Conservation (phyloP, 345 rosid species). For the Citropsis articulata region DNA sequence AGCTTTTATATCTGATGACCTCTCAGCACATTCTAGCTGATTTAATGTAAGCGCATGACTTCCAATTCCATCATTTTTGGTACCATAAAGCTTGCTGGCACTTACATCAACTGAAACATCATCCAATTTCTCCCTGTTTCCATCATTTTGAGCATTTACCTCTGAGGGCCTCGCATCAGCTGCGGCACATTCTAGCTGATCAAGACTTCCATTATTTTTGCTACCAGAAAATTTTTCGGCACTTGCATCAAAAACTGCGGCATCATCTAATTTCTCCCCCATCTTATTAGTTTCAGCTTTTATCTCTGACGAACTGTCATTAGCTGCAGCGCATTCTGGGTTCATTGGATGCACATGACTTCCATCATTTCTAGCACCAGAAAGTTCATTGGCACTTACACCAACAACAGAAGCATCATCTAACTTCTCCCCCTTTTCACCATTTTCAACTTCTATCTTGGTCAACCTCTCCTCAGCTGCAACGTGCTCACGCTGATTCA, state of each 20-base stretch:
- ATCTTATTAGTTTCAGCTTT: slow-evolving; percentile 21
- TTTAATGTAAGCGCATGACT: not conserved
- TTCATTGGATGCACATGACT: not conserved
- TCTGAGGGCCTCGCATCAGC: not conserved
- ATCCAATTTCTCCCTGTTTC: slow-evolving; percentile 11
- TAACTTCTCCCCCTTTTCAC: slow-evolving; percentile 13
- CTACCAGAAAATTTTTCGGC: not conserved
- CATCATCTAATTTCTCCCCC: slow-evolving; percentile 11
- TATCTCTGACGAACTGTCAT: not conserved
- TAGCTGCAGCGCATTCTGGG: not conserved
- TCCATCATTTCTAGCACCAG: not conserved
- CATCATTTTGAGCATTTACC: slow-evolving; percentile 22
- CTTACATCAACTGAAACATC: slow-evolving; percentile 9
- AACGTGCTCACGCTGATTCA: not conserved
- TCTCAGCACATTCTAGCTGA: slow-evolving; percentile 14
- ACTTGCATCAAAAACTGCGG: slow-evolving; percentile 4
- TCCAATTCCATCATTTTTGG: slow-evolving; percentile 2
- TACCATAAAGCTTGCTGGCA: not conserved
- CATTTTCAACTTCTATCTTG: slow-evolving; percentile 13
- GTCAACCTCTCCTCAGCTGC: not conserved
- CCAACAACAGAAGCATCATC: slow-evolving; percentile 9
- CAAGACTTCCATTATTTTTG: not conserved
- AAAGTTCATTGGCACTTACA: slow-evolving; percentile 11
- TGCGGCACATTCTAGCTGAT: not conserved
- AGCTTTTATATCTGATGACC: slow-evolving; percentile 10